A percentile compares a stretch with the other conserved stretches of the same genome.
phyloP scores from a whole-genome alignment of 495 filamentous ascomycete species.

The Evernia prunastri region DNA sequence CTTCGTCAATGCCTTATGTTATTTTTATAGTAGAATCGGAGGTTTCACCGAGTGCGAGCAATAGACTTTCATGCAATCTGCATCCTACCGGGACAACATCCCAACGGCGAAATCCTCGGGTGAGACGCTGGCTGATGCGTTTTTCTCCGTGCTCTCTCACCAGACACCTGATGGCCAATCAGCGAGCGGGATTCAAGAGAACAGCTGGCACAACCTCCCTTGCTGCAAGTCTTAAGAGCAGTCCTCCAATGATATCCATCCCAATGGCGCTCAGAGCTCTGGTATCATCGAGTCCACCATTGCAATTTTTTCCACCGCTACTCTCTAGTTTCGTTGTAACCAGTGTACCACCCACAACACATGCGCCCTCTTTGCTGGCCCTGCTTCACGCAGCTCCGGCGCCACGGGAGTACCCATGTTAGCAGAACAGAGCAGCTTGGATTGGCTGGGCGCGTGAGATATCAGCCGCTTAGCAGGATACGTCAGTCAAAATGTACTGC shows the following conservation, averaged over 20 bases:
- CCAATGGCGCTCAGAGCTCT: neutral
- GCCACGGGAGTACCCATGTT: neutral
- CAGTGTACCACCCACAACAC: neutral
- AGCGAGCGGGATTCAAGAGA: neutral
- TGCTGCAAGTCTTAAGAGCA: constrained; percentile 1
- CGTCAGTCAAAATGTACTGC: neutral
- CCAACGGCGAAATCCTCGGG: too few relatives aligned
- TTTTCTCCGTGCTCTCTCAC: neutral
- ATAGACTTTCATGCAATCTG: neutral
- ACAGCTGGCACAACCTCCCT: neutral
- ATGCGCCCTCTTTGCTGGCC: neutral
- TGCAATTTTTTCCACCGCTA: neutral
- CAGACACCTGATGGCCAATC: neutral
- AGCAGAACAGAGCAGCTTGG: neutral
- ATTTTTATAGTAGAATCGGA: neutral
- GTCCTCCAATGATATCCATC: neutral
- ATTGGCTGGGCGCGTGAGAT: neutral
- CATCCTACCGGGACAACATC: too few relatives aligned
- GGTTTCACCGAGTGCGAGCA: neutral
- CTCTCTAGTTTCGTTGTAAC: neutral
- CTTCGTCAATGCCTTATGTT: neutral
- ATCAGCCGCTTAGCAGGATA: neutral
- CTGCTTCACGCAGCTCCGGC: too few relatives aligned
- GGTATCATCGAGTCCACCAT: neutral
- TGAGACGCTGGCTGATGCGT: too few relatives aligned